These are phyloP conservation scores for Myochromella boudieri DNA, from an alignment of 768 basidiomycete species.

Conservation along the genomic window DNA sequence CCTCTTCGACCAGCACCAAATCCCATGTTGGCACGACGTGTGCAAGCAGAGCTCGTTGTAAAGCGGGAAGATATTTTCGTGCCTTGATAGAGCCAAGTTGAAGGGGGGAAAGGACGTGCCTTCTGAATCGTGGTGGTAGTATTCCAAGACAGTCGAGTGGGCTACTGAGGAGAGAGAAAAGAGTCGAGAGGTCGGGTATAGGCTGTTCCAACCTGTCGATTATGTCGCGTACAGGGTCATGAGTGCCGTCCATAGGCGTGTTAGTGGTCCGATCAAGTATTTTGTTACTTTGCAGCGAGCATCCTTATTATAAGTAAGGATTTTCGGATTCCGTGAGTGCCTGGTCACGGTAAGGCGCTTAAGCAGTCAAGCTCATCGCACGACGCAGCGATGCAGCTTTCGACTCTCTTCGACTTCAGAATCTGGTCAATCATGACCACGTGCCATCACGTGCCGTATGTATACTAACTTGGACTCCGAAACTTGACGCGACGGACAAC, in stretches of 20 bases:
- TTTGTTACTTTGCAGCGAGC: no score
- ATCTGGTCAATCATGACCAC: no score
- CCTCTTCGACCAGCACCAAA: constrained; percentile 46
- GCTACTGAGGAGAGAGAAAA: constrained; percentile 55
- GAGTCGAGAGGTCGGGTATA: constrained; percentile 45
- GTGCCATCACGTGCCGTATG: no score
- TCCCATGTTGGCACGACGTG: constrained; percentile 74
- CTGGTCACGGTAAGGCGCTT: no score
- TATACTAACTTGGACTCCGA: no score
- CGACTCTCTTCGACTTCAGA: no score
- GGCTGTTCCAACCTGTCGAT: constrained; percentile 45
- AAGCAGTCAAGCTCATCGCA: no score
- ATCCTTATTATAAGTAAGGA: no score
- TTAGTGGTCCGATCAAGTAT: no score
- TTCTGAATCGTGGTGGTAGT: constrained; percentile 56
- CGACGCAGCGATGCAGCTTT: no score
- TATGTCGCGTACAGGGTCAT: constrained; percentile 34
- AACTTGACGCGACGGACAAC: no score
- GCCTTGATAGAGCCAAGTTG: constrained; percentile 29
- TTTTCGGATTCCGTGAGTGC: no score
- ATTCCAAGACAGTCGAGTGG: constrained; percentile 60
- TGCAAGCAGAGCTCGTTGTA: constrained; percentile 69
- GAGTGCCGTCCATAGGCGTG: constrained; percentile 15
- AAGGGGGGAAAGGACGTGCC: constrained; percentile 40
- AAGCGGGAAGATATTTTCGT: constrained; percentile 42